Percentiles rank a stretch among this genome's conserved stretches.
These are phyloP conservation scores for Austroboletus novae-zelandiae DNA, from an alignment of 1,284 basidiomycete genomes.

Conservation along the genomic window DNA sequence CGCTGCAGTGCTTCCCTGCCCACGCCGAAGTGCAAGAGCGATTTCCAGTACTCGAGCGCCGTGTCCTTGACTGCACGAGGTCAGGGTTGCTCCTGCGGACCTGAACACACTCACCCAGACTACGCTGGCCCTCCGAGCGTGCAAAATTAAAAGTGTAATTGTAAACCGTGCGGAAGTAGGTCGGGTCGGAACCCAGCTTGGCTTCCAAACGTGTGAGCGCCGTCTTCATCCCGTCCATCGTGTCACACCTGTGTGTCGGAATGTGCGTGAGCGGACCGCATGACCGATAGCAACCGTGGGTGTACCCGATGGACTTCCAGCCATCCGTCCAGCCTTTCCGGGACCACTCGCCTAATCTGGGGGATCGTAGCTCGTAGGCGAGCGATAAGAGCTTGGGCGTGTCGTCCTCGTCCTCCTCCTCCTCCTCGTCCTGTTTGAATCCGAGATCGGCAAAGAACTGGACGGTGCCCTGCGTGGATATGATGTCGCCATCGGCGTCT, in stretches of 20 bases:
- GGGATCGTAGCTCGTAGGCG: constrained; percentile 75
- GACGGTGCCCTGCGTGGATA: constrained; percentile 74
- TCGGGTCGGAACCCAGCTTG: constrained; percentile 65
- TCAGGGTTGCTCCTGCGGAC: constrained; percentile 3
- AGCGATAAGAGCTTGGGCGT: constrained; percentile 69
- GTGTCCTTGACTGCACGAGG: constrained; percentile 56
- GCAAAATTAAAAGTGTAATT: constrained; percentile 87
- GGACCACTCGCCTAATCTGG: constrained; percentile 73
- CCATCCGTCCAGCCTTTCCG: constrained; percentile 78
- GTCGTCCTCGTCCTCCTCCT: constrained; percentile 69
- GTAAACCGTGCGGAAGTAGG: constrained; percentile 87
- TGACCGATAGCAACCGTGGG: not conserved
- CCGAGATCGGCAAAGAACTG: constrained; percentile 48
- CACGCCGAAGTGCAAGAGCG: constrained; percentile 81
- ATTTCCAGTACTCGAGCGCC: constrained; percentile 82
- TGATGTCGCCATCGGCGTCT: constrained; percentile 61
- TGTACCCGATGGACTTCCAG: constrained; percentile 67
- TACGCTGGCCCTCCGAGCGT: constrained; percentile 72
- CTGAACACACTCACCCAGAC: constrained; percentile 50
- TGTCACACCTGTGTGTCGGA: constrained; percentile 65
- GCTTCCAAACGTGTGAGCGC: constrained; percentile 58
- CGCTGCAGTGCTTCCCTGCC: constrained; percentile 65
- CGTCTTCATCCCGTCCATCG: constrained; percentile 64
- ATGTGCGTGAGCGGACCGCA: constrained; percentile 6
- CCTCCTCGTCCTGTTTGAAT: constrained; percentile 37